Evolutionary conservation across 2,329 filamentous ascomycete genomes (phyloP), one percentile per base, ranked within the genome.

Genomic region (Botrytis tulipae): DNA sequence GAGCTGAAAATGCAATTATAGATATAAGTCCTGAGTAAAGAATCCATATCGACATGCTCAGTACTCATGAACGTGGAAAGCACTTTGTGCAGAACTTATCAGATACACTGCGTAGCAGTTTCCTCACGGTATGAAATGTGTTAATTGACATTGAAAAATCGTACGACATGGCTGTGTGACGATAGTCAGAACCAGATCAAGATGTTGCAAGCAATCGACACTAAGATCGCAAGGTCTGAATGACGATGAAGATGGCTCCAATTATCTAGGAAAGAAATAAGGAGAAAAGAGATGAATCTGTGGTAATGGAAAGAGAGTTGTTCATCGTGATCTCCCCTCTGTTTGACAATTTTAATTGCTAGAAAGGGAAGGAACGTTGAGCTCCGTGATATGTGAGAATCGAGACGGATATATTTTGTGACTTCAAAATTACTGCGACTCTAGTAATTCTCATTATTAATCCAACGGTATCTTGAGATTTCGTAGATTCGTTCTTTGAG

Each of bases 281-380:
- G 1, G 14, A 20, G 25, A 9, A 6, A 8, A 10, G 10, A 42
- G 14, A 37, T 60, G 9, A 7, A 25, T 12, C 1, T 14, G 8
- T 29, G n/a, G 29, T 0, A 29, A 29, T 57, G 0, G 6, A 8
- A 18, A 16, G 14, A n/a, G 48, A 29, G 3, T 1, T 18, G 3
- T 1, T 18, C n/a, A 57, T 29, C 7, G 14, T 4, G 0, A 57
- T 9, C n/a, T 32, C 14, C 3, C 6, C 6, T 4, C 48, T 54
- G 29, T 57, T 29, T 29, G n/a, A 18, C n/a, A 18, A 29, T 18
- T 57, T 9, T 4, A 18, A 29, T 57, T 7, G 51, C 6, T 18
- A 57, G 16, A 29, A 57, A 4, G 6, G 51, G 51, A 18, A 57
- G 51, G n/a, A 18, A 29, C n/a, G 6, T 6, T 54, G 1, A 16